phyloP scores from a whole-genome alignment of 306 rosid genomes.

The Castanea mollissima region DNA sequence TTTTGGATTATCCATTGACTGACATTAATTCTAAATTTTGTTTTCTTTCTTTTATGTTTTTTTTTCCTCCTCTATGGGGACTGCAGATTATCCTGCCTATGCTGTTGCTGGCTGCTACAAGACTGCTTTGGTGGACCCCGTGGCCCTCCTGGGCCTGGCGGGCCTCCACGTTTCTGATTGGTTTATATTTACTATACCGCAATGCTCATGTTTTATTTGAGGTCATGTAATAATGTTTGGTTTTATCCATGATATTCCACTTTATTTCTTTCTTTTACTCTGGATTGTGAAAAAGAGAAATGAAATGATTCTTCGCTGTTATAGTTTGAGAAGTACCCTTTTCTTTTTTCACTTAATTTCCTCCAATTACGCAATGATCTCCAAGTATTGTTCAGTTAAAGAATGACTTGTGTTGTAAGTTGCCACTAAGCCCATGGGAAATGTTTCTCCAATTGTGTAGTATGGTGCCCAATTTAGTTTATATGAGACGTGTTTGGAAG shows the following conservation, averaged over 20 bases:
- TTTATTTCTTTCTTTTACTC: background rate
- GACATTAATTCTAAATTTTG: background rate
- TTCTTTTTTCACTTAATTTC: too few relatives aligned
- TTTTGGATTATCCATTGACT: background rate
- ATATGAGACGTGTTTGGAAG: too few relatives aligned
- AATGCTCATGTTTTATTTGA: background rate
- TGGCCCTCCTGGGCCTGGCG: conserved; percentile 45
- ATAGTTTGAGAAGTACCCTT: too few relatives aligned
- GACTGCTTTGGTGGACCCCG: conserved; percentile 59
- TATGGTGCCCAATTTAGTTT: too few relatives aligned
- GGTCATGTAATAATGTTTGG: background rate
- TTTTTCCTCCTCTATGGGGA: background rate
- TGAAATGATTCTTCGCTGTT: too few relatives aligned
- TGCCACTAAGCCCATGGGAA: too few relatives aligned
- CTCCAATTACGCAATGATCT: too few relatives aligned
- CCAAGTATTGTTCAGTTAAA: too few relatives aligned
- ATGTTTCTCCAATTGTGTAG: too few relatives aligned
- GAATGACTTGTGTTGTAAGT: too few relatives aligned
- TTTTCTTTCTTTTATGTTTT: background rate
- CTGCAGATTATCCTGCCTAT: conserved; percentile 64
- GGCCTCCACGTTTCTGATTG: conserved; percentile 37
- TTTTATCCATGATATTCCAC: background rate
- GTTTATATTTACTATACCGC: background rate
- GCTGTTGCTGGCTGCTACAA: conserved; percentile 70
- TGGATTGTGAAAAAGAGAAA: background rate